Conservation (phyloP, 371 early-diverging fungal genomes). For the Mortierella sp. region DNA sequence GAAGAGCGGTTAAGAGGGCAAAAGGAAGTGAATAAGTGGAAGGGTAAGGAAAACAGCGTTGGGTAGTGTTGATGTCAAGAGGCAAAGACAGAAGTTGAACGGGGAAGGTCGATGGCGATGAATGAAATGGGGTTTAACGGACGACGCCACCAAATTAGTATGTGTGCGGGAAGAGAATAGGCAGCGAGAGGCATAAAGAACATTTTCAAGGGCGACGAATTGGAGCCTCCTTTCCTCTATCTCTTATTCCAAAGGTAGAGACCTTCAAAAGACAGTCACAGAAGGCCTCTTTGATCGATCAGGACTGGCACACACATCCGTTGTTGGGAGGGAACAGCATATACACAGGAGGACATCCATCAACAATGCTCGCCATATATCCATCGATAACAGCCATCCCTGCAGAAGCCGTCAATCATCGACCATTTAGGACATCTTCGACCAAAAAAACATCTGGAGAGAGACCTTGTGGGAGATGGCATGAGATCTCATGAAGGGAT, state of each 20-base stretch:
- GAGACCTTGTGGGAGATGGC: background rate
- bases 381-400: constrained; percentile 23
- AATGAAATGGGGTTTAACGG: background rate
- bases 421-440: background rate
- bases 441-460: background rate
- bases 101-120: background rate
- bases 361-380: constrained; percentile 21
- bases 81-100: background rate
- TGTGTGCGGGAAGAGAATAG: background rate
- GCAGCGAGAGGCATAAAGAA: constrained; percentile 21
- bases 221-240: constrained; percentile 56
- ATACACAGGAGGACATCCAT: constrained; percentile 29
- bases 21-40: background rate
- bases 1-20: background rate
- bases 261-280: constrained; percentile 37
- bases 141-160: constrained; percentile 26
- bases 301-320: background rate
- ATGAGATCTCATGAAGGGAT: background rate
- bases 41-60: background rate
- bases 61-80: background rate
- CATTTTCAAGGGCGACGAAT: constrained; percentile 13
- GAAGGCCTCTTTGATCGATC: background rate
- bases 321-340: background rate
- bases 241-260: constrained; percentile 57
- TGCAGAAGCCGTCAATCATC: background rate